A percentile compares a stretch with the other conserved stretches of the same genome.
phyloP scores from a whole-genome alignment of 2,329 filamentous ascomycete genomes.

The Diaporthe eres region DNA sequence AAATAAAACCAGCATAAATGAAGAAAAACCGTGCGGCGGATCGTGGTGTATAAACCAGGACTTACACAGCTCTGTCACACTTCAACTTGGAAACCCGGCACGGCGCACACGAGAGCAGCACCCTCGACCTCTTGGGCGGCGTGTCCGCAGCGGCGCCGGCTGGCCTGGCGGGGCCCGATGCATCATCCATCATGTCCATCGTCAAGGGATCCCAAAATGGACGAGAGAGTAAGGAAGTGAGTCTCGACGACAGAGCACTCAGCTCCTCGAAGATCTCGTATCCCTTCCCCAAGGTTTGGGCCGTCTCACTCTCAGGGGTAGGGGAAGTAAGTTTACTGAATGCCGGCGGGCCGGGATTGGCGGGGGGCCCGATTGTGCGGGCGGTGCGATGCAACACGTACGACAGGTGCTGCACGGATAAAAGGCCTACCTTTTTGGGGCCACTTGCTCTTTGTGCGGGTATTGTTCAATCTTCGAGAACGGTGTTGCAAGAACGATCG shows the following conservation, averaged over 20 bases:
- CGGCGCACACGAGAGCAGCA: constrained; percentile 66
- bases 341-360: constrained; percentile 2
- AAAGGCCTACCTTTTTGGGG: not conserved
- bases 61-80: constrained; percentile 62
- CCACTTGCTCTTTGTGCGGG: not conserved
- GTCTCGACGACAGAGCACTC: not conserved
- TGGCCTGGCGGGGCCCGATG: not conserved
- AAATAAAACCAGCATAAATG: not conserved
- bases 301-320: constrained; percentile 11
- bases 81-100: constrained; percentile 70
- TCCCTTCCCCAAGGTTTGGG: not conserved
- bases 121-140: constrained; percentile 59
- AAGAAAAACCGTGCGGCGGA: too few species aligned
- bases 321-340: not conserved
- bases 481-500: constrained; percentile 13
- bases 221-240: not conserved
- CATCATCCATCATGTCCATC: not conserved
- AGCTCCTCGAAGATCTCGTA: not conserved
- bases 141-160: not conserved
- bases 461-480: not conserved
- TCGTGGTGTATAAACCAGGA: not conserved
- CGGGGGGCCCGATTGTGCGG: not conserved
- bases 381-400: not conserved
- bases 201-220: not conserved
- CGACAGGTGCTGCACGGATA: not conserved